Evolutionary conservation across 106 monocot species (phyloP).

Genomic region (Dendrobium huoshanense): DNA sequence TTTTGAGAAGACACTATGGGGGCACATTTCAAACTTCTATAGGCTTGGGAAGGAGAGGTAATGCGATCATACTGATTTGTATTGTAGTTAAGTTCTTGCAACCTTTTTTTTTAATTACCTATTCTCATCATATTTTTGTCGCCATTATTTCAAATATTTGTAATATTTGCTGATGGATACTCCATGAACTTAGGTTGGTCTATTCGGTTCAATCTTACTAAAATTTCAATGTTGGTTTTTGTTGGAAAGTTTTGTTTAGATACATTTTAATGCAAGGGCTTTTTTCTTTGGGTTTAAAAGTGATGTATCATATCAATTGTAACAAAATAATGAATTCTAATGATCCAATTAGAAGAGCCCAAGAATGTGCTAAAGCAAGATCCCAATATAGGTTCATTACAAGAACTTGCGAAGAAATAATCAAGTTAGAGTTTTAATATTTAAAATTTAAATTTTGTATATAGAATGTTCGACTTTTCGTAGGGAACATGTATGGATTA

Average conservation of each 20-base stretch:
- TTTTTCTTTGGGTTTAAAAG: no score
- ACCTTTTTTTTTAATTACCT: neutral
- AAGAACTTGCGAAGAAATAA: no score
- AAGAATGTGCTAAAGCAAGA: no score
- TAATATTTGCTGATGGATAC: neutral
- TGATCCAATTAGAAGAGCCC: no score
- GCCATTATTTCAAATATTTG: neutral
- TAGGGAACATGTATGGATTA: no score
- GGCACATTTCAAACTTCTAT: constrained; percentile 77
- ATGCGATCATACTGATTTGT: neutral
- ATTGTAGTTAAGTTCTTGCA: neutral
- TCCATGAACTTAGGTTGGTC: neutral
- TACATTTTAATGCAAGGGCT: neutral
- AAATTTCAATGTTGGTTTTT: neutral
- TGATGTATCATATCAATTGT: no score
- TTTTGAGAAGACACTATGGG: constrained; percentile 92
- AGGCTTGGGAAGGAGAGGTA: constrained; percentile 92
- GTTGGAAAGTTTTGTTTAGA: neutral
- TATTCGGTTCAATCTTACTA: neutral
- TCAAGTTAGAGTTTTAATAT: no score
- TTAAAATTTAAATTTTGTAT: no score
- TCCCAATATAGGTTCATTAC: no score
- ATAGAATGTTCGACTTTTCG: no score
- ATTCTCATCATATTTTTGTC: neutral
- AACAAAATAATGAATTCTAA: no score